These are phyloP conservation scores for Proliferodiscus dingleyae DNA, from an alignment of 2,329 filamentous ascomycete genomes.

Conservation along the genomic window DNA sequence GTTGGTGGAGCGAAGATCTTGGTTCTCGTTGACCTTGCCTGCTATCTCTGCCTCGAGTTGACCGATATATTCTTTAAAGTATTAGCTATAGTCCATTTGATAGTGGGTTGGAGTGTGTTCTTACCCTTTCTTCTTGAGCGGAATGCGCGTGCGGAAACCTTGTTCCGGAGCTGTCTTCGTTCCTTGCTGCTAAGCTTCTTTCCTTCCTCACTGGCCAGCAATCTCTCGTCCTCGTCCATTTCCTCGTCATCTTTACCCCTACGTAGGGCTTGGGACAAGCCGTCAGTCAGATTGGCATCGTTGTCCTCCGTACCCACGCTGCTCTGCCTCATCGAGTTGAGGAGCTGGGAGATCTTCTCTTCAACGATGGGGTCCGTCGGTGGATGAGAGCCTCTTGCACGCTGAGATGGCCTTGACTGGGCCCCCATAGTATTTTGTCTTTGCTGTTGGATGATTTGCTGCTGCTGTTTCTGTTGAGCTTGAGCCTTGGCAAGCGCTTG, in stretches of 20 bases:
- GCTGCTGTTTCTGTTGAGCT: constrained; percentile 63
- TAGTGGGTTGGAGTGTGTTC: constrained; percentile 27
- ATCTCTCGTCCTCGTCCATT: constrained; percentile 95
- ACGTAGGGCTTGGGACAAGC: constrained; percentile 63
- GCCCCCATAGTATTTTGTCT: constrained; percentile 34
- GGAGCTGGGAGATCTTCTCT: constrained; percentile 87
- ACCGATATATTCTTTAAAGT: constrained; percentile 79
- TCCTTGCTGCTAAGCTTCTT: constrained; percentile 99
- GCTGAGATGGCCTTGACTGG: constrained; percentile 39
- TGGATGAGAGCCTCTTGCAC: constrained; percentile 30
- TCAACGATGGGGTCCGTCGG: constrained; percentile 68
- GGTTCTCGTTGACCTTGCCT: constrained; percentile 75
- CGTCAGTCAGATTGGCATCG: constrained; percentile 38
- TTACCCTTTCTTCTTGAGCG: constrained; percentile 96
- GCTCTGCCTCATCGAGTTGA: constrained; percentile 78
- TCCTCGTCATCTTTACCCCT: constrained; percentile 93
- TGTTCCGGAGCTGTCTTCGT: constrained; percentile 94
- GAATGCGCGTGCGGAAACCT: constrained; percentile 96
- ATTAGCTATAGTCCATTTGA: constrained; percentile 43
- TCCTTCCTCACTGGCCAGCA: constrained; percentile 93
- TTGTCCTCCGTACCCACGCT: constrained; percentile 55
- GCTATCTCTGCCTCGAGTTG: constrained; percentile 90
- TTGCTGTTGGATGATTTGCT: constrained; percentile 57
- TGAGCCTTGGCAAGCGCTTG: constrained; percentile 71
- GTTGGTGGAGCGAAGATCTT: constrained; percentile 77